Evolutionary conservation across 2,329 filamentous ascomycete species (phyloP).

Genomic region (Pezicula radicicola): DNA sequence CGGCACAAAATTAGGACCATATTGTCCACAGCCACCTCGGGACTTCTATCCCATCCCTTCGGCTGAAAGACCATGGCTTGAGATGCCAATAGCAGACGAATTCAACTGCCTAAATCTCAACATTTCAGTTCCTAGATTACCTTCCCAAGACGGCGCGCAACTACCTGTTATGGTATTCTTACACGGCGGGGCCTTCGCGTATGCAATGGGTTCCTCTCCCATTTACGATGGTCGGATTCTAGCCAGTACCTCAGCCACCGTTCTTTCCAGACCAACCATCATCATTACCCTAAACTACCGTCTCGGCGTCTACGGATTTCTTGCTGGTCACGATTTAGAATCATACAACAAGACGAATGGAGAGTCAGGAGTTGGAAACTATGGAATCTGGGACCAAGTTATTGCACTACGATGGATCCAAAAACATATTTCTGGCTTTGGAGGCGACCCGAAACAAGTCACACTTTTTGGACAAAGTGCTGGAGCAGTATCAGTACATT

Average conservation of each 20-base stretch:
- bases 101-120: slow-evolving; percentile 2
- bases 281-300: slow-evolving; percentile 1
- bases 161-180: background rate
- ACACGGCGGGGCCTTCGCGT: background rate
- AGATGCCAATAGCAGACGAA: background rate
- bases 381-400: slow-evolving; percentile 47
- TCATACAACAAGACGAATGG: slow-evolving; percentile 13
- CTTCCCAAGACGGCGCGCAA: background rate
- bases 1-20: background rate
- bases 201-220: background rate
- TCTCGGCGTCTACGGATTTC: slow-evolving; percentile 10
- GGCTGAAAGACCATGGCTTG: background rate
- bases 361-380: slow-evolving; percentile 42
- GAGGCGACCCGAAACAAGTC: slow-evolving; percentile 43
- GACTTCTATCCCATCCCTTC: background rate
- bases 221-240: background rate
- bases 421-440: slow-evolving; percentile 46
- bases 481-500: slow-evolving; percentile 14
- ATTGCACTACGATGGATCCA: slow-evolving; percentile 53
- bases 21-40: background rate
- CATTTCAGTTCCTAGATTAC: background rate
- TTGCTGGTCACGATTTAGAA: slow-evolving; percentile 20
- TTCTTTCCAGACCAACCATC: background rate
- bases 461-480: slow-evolving; percentile 41
- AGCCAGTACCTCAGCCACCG: background rate